Evolutionary conservation across 2,329 filamentous ascomycete species (phyloP), one percentile per base, ranked within the genome.

Genomic region (Phialophora verrucosa): DNA sequence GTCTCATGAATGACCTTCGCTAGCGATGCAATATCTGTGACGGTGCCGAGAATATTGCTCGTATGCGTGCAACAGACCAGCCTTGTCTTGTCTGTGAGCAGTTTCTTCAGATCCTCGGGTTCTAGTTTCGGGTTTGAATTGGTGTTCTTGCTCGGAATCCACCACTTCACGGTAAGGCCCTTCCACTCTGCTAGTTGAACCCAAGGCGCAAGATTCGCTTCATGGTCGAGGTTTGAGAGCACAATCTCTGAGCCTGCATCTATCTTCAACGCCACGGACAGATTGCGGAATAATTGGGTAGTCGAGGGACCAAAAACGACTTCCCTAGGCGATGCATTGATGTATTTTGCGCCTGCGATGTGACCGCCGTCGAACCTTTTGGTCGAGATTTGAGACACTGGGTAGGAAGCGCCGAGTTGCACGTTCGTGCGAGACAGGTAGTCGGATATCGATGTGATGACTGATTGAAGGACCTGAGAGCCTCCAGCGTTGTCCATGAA

Each of bases 401-500:
- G 79, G 74, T 94, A 93, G 0, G 85, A 87, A 2, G 89, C 90
- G 23, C 90, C 91, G 0, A 93, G 84, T 75, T 94, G 91, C 50
- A 93, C 90, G 70, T 93, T 93, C 68, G 83, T 89, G 31, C 83
- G 83, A 44, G 83, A 80, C 8, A 93, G 82, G 72, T 93, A 93
- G 27, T 87, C 81, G 0, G 81, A 81, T 63, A 93, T 87, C 1
- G 85, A 84, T 63, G 90, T 84, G 65, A 90, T 87, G 17, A 91
- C 91, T 17, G 83, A 81, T 29, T 85, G 85, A 3, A 93, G 79
- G 0, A 87, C 83, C 73, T 93, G 91, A 74, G 87, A 91, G 44
- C 91, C 91, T 20, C 91, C 91, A 11, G 90, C 91, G 74, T 93
- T 93, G 74, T 94, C 91, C 70, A 93, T 85, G 75, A 86, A 92